Percentiles rank a stretch among this genome's conserved stretches.
Conservation (phyloP, 768 basidiomycete genomes). For the Collybia sordida region DNA sequence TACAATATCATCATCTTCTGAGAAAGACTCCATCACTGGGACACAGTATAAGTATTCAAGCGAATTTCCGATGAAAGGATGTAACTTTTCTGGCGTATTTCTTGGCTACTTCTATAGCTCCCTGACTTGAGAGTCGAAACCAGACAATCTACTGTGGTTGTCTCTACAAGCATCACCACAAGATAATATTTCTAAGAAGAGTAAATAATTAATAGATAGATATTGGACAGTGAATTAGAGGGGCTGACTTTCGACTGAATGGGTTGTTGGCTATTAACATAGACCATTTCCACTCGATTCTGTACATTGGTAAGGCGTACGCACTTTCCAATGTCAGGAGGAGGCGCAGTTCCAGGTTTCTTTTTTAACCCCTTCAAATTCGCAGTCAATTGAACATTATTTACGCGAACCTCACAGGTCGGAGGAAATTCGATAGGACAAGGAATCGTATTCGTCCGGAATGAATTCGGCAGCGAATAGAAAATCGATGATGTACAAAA, state of each 20-base stretch:
- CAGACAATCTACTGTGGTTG: conserved; percentile 65
- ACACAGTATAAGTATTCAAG: conserved; percentile 8
- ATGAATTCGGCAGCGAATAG: conserved; percentile 53
- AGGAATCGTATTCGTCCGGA: conserved; percentile 49
- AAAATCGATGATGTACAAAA: conserved; percentile 88
- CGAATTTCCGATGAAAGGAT: background rate
- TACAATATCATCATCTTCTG: conserved; percentile 89
- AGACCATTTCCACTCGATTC: conserved; percentile 85
- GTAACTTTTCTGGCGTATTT: conserved; percentile 70
- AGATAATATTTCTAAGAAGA: conserved; percentile 77
- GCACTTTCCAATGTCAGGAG: conserved; percentile 61
- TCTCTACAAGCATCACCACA: conserved; percentile 81
- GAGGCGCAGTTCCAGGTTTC: conserved; percentile 92
- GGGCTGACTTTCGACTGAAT: conserved; percentile 63
- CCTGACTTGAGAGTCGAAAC: conserved; percentile 69
- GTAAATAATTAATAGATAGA: conserved; percentile 2
- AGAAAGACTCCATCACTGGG: conserved; percentile 56
- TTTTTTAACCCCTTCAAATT: conserved; percentile 93
- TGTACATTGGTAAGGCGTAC: conserved; percentile 37
- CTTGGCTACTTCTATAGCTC: conserved; percentile 61
- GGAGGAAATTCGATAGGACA: conserved; percentile 90
- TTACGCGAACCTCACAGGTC: conserved; percentile 89
- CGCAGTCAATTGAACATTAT: conserved; percentile 62
- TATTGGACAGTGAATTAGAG: conserved; percentile 1
- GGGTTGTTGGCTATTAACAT: conserved; percentile 86